A percentile compares a stretch with the other conserved stretches of the same genome.
Conservation (phyloP, 768 basidiomycete species). For the Mrakia gelida region DNA sequence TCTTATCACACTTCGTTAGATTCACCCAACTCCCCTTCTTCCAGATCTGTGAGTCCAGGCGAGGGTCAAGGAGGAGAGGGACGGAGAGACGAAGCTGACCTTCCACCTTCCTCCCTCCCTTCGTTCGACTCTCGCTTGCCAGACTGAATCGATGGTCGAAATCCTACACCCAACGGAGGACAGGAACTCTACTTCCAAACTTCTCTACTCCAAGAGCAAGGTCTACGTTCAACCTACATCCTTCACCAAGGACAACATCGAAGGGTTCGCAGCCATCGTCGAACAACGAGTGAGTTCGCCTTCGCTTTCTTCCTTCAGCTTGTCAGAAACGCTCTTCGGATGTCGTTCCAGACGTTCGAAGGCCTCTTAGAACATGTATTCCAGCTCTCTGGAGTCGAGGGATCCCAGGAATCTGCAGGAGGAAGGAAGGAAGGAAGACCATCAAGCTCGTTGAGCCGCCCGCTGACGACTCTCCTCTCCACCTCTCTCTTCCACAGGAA, state of each 20-base stretch:
- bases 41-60: not conserved
- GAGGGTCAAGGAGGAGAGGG: too few relatives aligned
- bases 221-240: constrained; percentile 94
- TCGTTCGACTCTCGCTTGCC: not conserved
- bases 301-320: not conserved
- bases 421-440: not conserved
- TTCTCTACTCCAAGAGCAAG: constrained; percentile 87
- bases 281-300: constrained; percentile 48
- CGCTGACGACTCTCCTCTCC: not conserved
- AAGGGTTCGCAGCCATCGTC: constrained; percentile 87
- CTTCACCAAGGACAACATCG: constrained; percentile 85
- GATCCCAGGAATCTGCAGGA: not conserved
- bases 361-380: not conserved
- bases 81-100: not conserved
- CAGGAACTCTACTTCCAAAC: constrained; percentile 31
- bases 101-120: not conserved
- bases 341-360: not conserved
- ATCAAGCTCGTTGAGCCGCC: not conserved
- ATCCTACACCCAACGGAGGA: not conserved
- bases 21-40: constrained; percentile 8
- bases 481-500: constrained; percentile 8
- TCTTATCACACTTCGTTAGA: not conserved
- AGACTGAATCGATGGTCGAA: constrained; percentile 13
- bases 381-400: not conserved
- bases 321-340: not conserved